Evolutionary conservation across 139 green algal species (phyloP).

Genomic region (Coccomyxa sp.): DNA sequence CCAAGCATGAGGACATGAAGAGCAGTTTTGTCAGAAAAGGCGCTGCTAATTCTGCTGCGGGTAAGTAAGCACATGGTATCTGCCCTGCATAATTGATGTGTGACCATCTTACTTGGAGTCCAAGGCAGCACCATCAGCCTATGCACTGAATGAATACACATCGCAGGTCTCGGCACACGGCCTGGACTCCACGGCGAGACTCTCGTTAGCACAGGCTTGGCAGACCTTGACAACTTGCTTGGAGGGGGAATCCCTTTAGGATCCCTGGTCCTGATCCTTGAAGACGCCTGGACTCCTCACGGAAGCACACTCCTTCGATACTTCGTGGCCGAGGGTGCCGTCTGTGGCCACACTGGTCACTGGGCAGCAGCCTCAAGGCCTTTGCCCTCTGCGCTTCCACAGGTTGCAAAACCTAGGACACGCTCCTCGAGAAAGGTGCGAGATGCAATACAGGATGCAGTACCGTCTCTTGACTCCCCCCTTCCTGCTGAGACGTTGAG

Average conservation of each 20-base stretch:
- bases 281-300: slow-evolving; percentile 57
- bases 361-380: neutral
- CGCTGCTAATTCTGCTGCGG: neutral
- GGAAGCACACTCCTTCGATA: slow-evolving; percentile 65
- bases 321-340: slow-evolving; percentile 70
- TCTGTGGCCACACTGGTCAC: slow-evolving; percentile 43
- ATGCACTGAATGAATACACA: no score
- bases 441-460: neutral
- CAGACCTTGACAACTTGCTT: slow-evolving; percentile 69
- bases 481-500: neutral
- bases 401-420: neutral
- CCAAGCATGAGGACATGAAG: no score
- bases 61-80: neutral
- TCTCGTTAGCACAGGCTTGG: slow-evolving; percentile 69
- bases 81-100: neutral
- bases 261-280: slow-evolving; percentile 56
- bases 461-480: neutral
- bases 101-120: neutral
- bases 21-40: neutral
- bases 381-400: neutral
- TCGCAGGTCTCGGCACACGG: slow-evolving; percentile 59
- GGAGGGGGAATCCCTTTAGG: slow-evolving; percentile 71
- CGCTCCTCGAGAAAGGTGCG: neutral
- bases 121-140: no score
- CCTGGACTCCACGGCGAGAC: slow-evolving; percentile 69